These are phyloP conservation scores for Ceratocystiopsis brevicomis DNA, from an alignment of 2,329 filamentous ascomycete species.

Conservation along the genomic window DNA sequence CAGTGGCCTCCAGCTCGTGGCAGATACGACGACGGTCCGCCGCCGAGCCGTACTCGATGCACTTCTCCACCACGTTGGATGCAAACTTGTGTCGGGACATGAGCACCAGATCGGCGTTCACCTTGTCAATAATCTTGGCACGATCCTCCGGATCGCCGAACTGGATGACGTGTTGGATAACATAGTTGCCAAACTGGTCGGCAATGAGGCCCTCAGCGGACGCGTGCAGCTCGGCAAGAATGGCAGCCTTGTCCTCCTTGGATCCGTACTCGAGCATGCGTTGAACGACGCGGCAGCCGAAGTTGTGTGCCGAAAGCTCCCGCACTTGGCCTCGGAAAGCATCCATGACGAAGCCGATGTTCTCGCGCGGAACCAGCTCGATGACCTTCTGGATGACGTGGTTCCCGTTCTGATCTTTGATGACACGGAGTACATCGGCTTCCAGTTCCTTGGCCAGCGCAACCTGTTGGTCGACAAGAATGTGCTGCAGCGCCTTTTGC, in stretches of 20 bases:
- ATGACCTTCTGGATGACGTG: slow-evolving; percentile 94
- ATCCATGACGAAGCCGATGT: slow-evolving; percentile 72
- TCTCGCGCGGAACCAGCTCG: slow-evolving; percentile 54
- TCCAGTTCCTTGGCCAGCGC: slow-evolving; percentile 47
- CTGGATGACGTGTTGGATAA: slow-evolving; percentile 77
- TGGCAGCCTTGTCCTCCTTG: slow-evolving; percentile 46
- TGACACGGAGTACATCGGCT: slow-evolving; percentile 53
- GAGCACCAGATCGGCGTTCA: slow-evolving; percentile 50
- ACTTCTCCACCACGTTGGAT: slow-evolving; percentile 93
- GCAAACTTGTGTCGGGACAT: slow-evolving; percentile 92
- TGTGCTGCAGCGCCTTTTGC: slow-evolving; percentile 85
- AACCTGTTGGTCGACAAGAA: slow-evolving; percentile 71
- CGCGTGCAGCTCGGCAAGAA: slow-evolving; percentile 62
- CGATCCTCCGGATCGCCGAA: slow-evolving; percentile 58
- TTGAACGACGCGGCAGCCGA: slow-evolving; percentile 86
- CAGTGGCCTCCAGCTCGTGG: slow-evolving; percentile 36
- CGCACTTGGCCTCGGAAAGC: slow-evolving; percentile 60
- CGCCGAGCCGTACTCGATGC: slow-evolving; percentile 51
- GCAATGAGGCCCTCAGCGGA: slow-evolving; percentile 55
- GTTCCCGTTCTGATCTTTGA: slow-evolving; percentile 82
- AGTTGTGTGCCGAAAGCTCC: slow-evolving; percentile 57
- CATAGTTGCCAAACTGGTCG: slow-evolving; percentile 91
- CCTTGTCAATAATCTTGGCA: slow-evolving; percentile 50
- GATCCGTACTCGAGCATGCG: slow-evolving; percentile 72
- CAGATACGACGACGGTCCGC: slow-evolving; percentile 54